These are phyloP conservation scores for Albizia julibrissin DNA, from an alignment of 306 rosid genomes.

Conservation along the genomic window DNA sequence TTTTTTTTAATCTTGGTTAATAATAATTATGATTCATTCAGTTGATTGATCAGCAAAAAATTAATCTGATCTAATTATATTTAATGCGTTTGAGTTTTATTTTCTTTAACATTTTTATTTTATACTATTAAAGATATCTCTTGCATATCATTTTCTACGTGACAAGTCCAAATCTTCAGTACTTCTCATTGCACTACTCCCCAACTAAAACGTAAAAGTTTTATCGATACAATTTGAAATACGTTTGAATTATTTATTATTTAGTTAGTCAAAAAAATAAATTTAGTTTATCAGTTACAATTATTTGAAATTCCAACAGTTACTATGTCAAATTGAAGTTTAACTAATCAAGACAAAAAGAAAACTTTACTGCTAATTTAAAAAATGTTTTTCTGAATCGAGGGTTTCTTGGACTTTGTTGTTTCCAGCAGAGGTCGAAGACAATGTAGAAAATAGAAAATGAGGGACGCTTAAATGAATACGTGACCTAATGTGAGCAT, in stretches of 20 bases:
- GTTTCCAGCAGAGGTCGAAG: background rate
- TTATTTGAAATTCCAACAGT: background rate
- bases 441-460: background rate
- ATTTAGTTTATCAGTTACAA: background rate
- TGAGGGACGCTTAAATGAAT: background rate
- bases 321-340: too few species aligned
- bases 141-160: background rate
- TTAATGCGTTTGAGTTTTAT: background rate
- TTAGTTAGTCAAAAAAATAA: background rate
- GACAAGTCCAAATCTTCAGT: background rate
- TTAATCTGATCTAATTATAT: background rate
- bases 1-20: background rate
- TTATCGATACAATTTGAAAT: background rate
- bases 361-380: too few species aligned
- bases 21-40: background rate
- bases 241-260: too few species aligned
- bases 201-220: background rate
- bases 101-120: too few species aligned
- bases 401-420: background rate
- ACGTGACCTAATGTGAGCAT: background rate
- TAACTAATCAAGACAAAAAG: background rate
- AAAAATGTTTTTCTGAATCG: too few species aligned
- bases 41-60: too few species aligned
- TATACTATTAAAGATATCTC: too few species aligned
- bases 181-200: background rate